Conservation (phyloP, 2,329 filamentous ascomycete genomes). For the Venturia asperata region DNA sequence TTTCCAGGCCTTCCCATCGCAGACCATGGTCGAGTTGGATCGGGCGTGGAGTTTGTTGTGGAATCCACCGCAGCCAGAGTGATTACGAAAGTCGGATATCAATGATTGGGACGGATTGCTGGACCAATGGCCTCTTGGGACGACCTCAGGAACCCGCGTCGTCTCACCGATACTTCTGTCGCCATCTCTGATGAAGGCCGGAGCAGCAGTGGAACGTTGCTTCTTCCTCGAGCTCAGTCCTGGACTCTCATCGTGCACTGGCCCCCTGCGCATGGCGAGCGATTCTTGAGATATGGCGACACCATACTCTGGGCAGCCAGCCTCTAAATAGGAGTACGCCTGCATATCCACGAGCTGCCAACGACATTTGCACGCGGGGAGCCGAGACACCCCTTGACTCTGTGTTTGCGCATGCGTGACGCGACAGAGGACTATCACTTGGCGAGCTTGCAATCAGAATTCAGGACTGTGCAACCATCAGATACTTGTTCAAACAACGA, state of each 20-base stretch:
- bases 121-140: background rate
- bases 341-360: no score
- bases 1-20: constrained; percentile 13
- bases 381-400: background rate
- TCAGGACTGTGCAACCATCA: background rate
- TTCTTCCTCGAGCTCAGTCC: background rate
- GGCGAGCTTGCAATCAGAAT: background rate
- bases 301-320: background rate
- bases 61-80: background rate
- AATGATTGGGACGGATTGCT: constrained; percentile 4
- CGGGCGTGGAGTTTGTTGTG: constrained; percentile 1
- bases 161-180: constrained; percentile 9
- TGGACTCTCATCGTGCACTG: constrained; percentile 2
- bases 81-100: background rate
- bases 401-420: background rate
- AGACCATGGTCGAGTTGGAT: background rate
- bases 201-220: background rate
- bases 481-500: background rate
- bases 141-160: background rate
- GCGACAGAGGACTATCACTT: background rate
- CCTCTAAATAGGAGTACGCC: background rate
- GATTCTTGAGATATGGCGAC: constrained; percentile 5
- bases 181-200: background rate
- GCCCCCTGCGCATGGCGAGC: constrained; percentile 8
- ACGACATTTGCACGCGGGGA: background rate